Conservation (phyloP, 2,329 filamentous ascomycete genomes). For the Pseudogymnoascus sp. region DNA sequence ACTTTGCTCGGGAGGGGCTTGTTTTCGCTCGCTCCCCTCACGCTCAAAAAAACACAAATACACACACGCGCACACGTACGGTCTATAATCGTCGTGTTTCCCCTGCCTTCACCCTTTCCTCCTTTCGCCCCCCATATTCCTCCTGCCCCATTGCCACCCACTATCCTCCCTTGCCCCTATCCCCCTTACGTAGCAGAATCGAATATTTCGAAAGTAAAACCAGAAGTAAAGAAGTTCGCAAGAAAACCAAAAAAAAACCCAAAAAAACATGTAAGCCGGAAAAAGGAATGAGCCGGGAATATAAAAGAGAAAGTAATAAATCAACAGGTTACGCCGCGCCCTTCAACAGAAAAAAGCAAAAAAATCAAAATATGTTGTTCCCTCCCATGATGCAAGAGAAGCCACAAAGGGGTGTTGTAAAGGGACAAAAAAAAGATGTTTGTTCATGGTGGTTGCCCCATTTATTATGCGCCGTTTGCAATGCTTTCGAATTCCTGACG, state of each 20-base stretch:
- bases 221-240: neutral
- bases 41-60: neutral
- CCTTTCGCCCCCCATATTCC: too few relatives aligned
- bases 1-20: neutral
- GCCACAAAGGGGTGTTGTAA: neutral
- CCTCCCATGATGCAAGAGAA: slow-evolving; percentile 5
- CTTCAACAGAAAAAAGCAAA: neutral
- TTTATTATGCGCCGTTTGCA: slow-evolving; percentile 4
- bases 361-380: neutral
- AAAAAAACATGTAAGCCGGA: neutral
- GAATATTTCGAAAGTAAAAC: slow-evolving; percentile 4
- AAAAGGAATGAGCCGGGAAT: neutral
- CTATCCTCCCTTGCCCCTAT: neutral
- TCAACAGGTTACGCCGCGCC: neutral
- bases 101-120: neutral
- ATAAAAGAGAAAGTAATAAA: neutral
- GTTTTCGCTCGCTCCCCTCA: neutral
- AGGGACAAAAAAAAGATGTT: neutral
- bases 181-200: neutral
- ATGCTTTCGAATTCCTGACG: slow-evolving; percentile 8
- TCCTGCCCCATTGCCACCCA: too few relatives aligned
- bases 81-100: slow-evolving; percentile 9
- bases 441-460: slow-evolving; percentile 6
- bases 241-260: neutral
- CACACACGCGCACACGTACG: slow-evolving; percentile 6